phyloP scores from a whole-genome alignment of 1,139 yeast species.

The Wickerhamiella infanticola region DNA sequence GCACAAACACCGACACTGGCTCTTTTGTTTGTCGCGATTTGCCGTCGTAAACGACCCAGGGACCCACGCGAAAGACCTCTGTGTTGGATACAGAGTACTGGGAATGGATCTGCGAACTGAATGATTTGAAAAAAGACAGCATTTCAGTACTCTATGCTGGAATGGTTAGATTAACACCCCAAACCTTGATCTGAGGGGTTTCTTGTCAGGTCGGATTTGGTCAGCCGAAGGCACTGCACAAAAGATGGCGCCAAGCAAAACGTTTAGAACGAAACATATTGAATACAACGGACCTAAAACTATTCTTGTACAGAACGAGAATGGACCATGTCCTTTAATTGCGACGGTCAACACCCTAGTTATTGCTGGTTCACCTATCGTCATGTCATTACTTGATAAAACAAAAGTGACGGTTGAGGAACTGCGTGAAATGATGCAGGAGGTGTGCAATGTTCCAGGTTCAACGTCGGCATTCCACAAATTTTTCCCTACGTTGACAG shows the following conservation, averaged over 20 bases:
- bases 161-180: too few relatives aligned
- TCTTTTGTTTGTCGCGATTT: constrained; percentile 38
- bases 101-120: constrained; percentile 45
- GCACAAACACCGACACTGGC: constrained; percentile 67
- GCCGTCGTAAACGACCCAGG: constrained; percentile 81
- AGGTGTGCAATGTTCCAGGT: constrained; percentile 20
- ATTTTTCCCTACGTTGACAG: constrained; percentile 47
- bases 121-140: constrained; percentile 15
- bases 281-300: constrained; percentile 6
- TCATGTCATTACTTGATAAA: constrained; percentile 13
- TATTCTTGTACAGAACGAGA: constrained; percentile 63
- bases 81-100: constrained; percentile 58
- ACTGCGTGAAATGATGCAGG: constrained; percentile 22
- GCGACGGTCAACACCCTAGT: constrained; percentile 58
- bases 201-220: too few relatives aligned
- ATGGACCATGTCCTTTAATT: constrained; percentile 86
- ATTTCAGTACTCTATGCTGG: constrained; percentile 2
- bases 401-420: constrained; percentile 17
- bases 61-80: constrained; percentile 60
- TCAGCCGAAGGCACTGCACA: too few relatives aligned
- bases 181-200: too few relatives aligned
- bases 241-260: not conserved
- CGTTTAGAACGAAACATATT: not conserved
- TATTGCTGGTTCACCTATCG: constrained; percentile 17
- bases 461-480: constrained; percentile 30